Conservation (phyloP, 306 rosid genomes). For the Quercus variabilis region DNA sequence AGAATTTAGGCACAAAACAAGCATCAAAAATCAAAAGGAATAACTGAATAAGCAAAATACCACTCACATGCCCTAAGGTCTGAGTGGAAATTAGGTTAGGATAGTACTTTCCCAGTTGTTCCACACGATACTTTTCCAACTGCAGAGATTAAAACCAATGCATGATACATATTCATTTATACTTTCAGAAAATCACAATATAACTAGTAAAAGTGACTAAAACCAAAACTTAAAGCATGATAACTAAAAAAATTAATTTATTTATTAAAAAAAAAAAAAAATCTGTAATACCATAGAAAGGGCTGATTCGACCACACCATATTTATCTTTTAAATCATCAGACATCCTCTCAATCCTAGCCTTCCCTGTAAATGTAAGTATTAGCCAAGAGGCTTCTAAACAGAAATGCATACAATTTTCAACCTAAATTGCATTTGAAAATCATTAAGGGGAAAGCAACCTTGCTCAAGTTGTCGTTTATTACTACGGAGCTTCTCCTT, state of each 20-base stretch:
- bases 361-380: constrained; percentile 53
- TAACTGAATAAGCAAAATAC: constrained; percentile 5
- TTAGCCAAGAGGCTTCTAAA: constrained; percentile 25
- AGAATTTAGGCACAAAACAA: constrained; percentile 1
- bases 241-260: background rate
- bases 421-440: background rate
- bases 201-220: background rate
- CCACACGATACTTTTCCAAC: constrained; percentile 75
- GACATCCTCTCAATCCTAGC: constrained; percentile 56
- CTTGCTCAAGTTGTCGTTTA: constrained; percentile 64
- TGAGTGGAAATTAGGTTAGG: constrained; percentile 90
- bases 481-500: constrained; percentile 61
- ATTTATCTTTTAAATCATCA: constrained; percentile 58
- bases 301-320: constrained; percentile 74
- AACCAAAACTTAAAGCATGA: background rate
- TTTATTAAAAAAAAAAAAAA: background rate
- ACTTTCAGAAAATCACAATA: constrained; percentile 10
- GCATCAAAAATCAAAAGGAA: constrained; percentile 12
- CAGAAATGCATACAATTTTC: constrained; percentile 8
- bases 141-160: constrained; percentile 40
- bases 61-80: constrained; percentile 82
- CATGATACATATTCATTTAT: constrained; percentile 8
- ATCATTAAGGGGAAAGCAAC: constrained; percentile 32
- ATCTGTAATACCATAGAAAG: constrained; percentile 52
- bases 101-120: constrained; percentile 83